These are phyloP conservation scores for Odontarrhena argentea DNA, from an alignment of 345 rosid species.

Conservation along the genomic window DNA sequence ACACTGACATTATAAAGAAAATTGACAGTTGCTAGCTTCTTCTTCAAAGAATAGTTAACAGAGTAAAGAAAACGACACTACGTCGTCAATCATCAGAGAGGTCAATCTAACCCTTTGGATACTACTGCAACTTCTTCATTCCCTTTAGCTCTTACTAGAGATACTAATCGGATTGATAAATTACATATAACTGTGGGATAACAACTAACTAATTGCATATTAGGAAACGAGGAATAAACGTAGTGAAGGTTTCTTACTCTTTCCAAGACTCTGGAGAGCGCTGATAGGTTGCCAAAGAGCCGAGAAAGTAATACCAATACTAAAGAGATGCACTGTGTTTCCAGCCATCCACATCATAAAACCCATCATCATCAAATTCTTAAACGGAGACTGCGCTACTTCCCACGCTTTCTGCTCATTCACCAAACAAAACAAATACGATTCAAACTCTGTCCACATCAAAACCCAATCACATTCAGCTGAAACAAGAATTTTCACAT, in stretches of 20 bases:
- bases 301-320: conserved; percentile 96
- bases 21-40: not conserved
- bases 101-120: conserved; percentile 2
- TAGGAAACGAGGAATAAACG: conserved; percentile 2
- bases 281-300: conserved; percentile 99
- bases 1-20: not conserved
- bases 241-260: conserved; percentile 59
- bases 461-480: not conserved
- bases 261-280: conserved; percentile 96
- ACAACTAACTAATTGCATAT: conserved; percentile 1
- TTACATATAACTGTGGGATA: not conserved
- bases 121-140: not conserved
- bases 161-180: not conserved
- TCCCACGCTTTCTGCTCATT: conserved; percentile 97
- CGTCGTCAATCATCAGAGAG: not conserved
- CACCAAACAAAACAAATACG: conserved; percentile 11
- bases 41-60: not conserved
- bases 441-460: not conserved
- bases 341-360: conserved; percentile 99
- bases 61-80: not conserved
- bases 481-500: not conserved
- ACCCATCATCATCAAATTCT: conserved; percentile 99
- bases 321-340: conserved; percentile 94
- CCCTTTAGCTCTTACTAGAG: not conserved
- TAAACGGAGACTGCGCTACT: conserved; percentile 97